Base-by-base conservation (phyloP, 768 basidiomycete genomes). In the Hypholoma sublateritium region DNA sequence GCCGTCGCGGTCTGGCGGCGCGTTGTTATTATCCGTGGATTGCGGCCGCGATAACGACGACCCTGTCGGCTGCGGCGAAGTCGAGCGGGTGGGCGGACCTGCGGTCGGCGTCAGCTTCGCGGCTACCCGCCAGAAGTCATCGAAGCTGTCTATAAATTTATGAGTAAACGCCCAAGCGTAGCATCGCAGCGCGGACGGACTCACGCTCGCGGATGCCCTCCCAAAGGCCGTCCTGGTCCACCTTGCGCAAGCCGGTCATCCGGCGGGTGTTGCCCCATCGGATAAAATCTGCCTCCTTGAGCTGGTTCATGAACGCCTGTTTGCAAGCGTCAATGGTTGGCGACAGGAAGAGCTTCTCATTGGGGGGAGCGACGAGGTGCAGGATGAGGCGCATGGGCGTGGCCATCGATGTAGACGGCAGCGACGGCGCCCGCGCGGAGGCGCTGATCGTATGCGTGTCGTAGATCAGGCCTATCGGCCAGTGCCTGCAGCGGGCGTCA, bases 271-370 rank as follows among this genome's bases (percentile, higher is more conserved):
- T 97, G 1, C 97, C 93, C 94, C 95, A 98, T 46, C 96, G 81
- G 46, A 97, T 86, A 67, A 97, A 98, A 70, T 99, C 97, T 0
- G 93, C 95, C 70, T 99, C 96, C 67, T 98, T 97, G 43, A 96
- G 72, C 68, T 95, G 91, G 7, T 92, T 93, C 90, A 98, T 95
- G 70, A 93, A 99, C 3, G 91, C 87, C 61, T 91, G 89, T 68
- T 95, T 95, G 77, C 93, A 95, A 5, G 91, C 80, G 50, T 99
- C 96, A 19, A 88, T 75, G 55, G 83, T 85, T 4, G 93, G 88
- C 0, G 90, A 81, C 16, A 95, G 75, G 16, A 95, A 80, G 14
- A 98, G 82, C 68, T 89, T 95, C 58, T 95, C 94, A 6, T 80
- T 82, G 4, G 94, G 95, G 21, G 95, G 91, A 6, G 91, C 88